Base-by-base conservation (phyloP, 2,329 filamentous ascomycete genomes). In the Elsinoe batatas region DNA sequence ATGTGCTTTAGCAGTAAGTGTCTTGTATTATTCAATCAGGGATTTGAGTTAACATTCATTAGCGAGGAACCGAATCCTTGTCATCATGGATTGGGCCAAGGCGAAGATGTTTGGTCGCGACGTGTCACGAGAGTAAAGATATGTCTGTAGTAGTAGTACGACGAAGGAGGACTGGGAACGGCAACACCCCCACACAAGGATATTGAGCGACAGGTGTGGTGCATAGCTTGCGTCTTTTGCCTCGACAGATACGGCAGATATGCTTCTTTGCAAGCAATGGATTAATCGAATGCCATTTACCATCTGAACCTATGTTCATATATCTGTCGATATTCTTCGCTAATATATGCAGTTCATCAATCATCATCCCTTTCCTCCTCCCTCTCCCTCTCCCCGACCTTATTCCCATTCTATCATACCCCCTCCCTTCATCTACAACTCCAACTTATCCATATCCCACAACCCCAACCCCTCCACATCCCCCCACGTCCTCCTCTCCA, bases 1-100 rank as follows among this genome's bases (percentile, higher is more conserved):
- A 98, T 98, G 93, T 96, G 91, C 82, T 98, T 98, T 74, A 97
- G 91, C 83, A 91, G 89, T 93, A 81, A 84, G 88, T 87, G 26
- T 12, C 32, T n/a, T 20, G 15, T 51, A 40, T 43, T 43, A 17
- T 36, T 17, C 36, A 5, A 33, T 15, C 11, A 20, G 15, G 46
- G 58, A 53, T 47, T 38, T 13, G 40, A 56, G 22, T 42, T 57
- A 51, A 58, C 65, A 63, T 60, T 62, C 36, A 53, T 64, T 61
- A 94, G 88, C 88, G 60, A 89, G 93, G 65, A 98, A 98, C 78
- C 85, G 93, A 69, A 82, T 97, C 64, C 81, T 98, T 53, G 93
- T 98, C 64, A 76, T 88, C 61, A 78, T 95, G 66, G 93, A 98
- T 75, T 98, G 93, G 93, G 72, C 91, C 71, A 98, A 98, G 81